phyloP scores from a whole-genome alignment of 441 rosid genomes.

The Gossypium schwendimanii region DNA sequence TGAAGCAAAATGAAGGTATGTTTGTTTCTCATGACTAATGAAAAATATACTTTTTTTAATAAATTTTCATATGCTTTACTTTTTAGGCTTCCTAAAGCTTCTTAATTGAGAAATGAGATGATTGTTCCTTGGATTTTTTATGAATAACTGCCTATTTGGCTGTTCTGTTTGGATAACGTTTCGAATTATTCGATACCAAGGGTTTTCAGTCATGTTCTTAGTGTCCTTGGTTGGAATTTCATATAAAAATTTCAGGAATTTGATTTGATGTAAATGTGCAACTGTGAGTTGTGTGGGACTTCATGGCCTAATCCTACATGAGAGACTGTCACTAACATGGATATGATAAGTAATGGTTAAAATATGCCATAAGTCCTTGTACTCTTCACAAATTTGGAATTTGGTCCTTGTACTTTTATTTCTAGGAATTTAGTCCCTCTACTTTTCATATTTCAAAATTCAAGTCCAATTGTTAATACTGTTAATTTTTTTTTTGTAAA shows the following conservation, averaged over 20 bases:
- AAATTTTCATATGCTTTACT: neutral
- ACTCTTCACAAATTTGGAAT: too few relatives aligned
- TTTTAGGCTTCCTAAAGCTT: neutral
- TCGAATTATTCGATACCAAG: neutral
- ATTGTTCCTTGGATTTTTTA: constrained; percentile 4
- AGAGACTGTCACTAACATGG: too few relatives aligned
- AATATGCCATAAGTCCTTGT: too few relatives aligned
- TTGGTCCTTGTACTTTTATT: too few relatives aligned
- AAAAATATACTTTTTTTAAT: constrained; percentile 14
- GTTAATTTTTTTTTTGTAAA: too few relatives aligned
- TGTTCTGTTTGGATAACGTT: neutral
- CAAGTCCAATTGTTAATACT: too few relatives aligned
- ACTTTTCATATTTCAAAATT: too few relatives aligned
- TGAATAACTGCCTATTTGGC: neutral
- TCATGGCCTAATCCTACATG: too few relatives aligned
- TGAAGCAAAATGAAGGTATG: constrained; percentile 20
- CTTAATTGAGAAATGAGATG: neutral
- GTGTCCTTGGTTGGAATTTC: neutral
- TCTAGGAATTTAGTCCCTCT: too few relatives aligned
- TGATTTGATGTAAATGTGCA: too few relatives aligned
- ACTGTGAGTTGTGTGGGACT: too few relatives aligned
- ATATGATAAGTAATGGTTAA: too few relatives aligned
- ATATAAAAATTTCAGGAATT: neutral
- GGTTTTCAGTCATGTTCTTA: neutral
- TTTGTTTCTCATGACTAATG: neutral